A percentile compares a stretch with the other conserved stretches of the same genome.
phyloP scores from a whole-genome alignment of 2,329 filamentous ascomycete genomes.

The Paracamarosporium sp. region DNA sequence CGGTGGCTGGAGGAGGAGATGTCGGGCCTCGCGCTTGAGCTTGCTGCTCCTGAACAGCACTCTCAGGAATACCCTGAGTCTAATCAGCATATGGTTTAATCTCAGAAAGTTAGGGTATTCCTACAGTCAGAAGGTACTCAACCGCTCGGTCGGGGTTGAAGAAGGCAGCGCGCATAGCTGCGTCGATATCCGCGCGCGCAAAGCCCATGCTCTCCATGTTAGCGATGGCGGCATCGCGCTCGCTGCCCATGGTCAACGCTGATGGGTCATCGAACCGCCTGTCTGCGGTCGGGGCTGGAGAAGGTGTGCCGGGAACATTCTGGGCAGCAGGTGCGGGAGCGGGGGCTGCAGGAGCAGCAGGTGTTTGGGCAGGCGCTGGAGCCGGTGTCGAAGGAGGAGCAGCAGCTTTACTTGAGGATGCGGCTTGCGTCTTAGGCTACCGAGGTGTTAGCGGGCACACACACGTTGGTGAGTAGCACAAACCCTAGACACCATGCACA shows the following conservation, averaged over 20 bases:
- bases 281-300: slow-evolving; percentile 52
- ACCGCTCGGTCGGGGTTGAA: slow-evolving; percentile 97
- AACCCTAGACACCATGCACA: slow-evolving; percentile 98
- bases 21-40: slow-evolving; percentile 50
- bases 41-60: slow-evolving; percentile 72
- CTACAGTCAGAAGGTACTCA: slow-evolving; percentile 87
- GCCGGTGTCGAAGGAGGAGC: slow-evolving; percentile 66
- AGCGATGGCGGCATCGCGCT: slow-evolving; percentile 80
- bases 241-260: slow-evolving; percentile 83
- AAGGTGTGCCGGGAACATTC: slow-evolving; percentile 59
- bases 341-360: slow-evolving; percentile 59
- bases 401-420: slow-evolving; percentile 56
- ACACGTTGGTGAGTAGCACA: slow-evolving; percentile 22
- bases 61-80: slow-evolving; percentile 85
- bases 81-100: slow-evolving; percentile 28
- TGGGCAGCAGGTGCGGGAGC: slow-evolving; percentile 50
- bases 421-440: slow-evolving; percentile 73
- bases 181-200: slow-evolving; percentile 83
- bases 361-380: slow-evolving; percentile 54
- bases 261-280: slow-evolving; percentile 72
- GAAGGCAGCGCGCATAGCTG: slow-evolving; percentile 94
- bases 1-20: slow-evolving; percentile 51
- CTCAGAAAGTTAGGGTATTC: no score
- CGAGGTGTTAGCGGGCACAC: slow-evolving; percentile 23
- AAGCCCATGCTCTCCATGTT: slow-evolving; percentile 99